phyloP scores from a whole-genome alignment of 805 yeast species.

The Suhomyces canberraensis region DNA sequence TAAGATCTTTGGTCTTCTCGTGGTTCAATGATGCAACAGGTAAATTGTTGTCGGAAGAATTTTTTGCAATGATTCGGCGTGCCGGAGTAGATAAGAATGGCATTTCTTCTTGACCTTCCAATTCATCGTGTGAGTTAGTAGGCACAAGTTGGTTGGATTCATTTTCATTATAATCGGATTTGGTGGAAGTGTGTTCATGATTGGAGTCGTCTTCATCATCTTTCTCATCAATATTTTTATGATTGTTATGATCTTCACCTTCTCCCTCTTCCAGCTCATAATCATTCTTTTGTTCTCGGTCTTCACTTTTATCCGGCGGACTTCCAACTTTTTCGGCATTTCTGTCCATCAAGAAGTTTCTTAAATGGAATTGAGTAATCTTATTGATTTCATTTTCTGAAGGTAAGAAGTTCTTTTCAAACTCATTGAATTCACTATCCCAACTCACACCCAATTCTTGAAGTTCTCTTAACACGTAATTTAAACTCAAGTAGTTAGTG shows the following conservation, averaged over 20 bases:
- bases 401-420: slow-evolving; percentile 77
- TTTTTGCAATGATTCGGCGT: not conserved
- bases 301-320: not conserved
- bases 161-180: not conserved
- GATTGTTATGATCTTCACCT: not conserved
- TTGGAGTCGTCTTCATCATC: not conserved
- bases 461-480: slow-evolving; percentile 62
- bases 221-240: not conserved
- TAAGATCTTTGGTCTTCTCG: slow-evolving; percentile 10
- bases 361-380: slow-evolving; percentile 83
- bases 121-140: not conserved
- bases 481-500: slow-evolving; percentile 66
- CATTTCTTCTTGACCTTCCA: not conserved
- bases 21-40: slow-evolving; percentile 2
- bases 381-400: slow-evolving; percentile 89
- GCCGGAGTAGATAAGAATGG: not conserved
- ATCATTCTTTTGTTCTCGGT: not conserved
- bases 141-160: not conserved
- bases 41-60: not conserved
- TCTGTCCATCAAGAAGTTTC: slow-evolving; percentile 65
- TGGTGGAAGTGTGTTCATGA: not conserved
- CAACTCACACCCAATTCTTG: slow-evolving; percentile 83
- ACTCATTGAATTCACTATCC: slow-evolving; percentile 79
- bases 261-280: not conserved
- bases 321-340: slow-evolving; percentile 11